phyloP scores from a whole-genome alignment of 306 rosid genomes.

The Quercus cerris region DNA sequence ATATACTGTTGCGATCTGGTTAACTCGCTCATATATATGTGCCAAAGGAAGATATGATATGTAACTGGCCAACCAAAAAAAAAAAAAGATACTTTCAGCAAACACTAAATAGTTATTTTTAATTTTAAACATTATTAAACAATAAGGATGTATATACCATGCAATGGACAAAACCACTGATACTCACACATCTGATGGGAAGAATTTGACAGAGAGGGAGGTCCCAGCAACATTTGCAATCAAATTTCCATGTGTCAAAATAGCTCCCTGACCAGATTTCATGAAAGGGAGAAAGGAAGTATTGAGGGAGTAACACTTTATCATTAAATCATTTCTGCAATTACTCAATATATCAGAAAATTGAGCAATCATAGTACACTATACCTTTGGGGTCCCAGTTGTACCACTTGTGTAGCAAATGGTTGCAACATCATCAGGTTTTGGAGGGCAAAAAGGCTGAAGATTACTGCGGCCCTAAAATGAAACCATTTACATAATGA shows the following conservation, averaged over 20 bases:
- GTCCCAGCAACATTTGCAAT: slow-evolving; percentile 89
- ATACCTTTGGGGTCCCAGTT: slow-evolving; percentile 98
- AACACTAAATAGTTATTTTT: slow-evolving; percentile 17
- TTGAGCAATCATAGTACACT: slow-evolving; percentile 7
- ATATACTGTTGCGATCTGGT: slow-evolving; percentile 64
- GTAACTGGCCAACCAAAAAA: slow-evolving; percentile 54
- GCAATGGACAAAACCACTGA: slow-evolving; percentile 11
- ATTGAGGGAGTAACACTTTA: not conserved
- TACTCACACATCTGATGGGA: slow-evolving; percentile 86
- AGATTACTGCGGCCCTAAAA: slow-evolving; percentile 70
- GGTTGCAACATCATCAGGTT: slow-evolving; percentile 81
- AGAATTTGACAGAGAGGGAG: slow-evolving; percentile 41
- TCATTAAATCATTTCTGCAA: not conserved
- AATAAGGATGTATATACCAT: not conserved
- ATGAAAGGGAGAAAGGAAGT: slow-evolving; percentile 22
- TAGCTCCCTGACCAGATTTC: slow-evolving; percentile 73
- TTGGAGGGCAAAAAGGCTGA: slow-evolving; percentile 82
- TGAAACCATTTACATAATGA: slow-evolving; percentile 29
- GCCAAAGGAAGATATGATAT: slow-evolving; percentile 98
- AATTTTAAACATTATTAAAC: slow-evolving; percentile 14
- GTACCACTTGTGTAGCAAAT: slow-evolving; percentile 99
- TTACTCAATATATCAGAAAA: slow-evolving; percentile 16
- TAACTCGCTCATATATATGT: slow-evolving; percentile 92
- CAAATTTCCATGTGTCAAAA: slow-evolving; percentile 80
- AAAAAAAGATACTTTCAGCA: slow-evolving; percentile 25